phyloP scores from a whole-genome alignment of 2,329 filamentous ascomycete species.

The Nemania sp. region DNA sequence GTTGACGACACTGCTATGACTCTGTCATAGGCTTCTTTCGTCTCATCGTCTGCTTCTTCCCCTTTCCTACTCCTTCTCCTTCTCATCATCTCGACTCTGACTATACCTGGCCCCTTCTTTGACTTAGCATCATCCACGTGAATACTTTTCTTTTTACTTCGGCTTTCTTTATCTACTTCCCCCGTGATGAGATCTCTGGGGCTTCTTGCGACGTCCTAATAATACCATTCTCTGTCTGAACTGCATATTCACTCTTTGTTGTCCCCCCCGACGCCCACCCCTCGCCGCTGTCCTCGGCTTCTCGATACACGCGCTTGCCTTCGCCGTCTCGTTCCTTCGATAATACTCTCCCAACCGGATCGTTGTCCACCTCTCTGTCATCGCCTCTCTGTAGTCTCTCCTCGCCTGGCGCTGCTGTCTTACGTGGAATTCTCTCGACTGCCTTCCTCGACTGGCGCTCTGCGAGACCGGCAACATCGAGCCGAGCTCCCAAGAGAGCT shows the following conservation, averaged over 20 bases:
- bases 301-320: slow-evolving; percentile 24
- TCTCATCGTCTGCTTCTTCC: background rate
- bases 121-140: slow-evolving; percentile 23
- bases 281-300: slow-evolving; percentile 17
- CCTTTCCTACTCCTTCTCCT: background rate
- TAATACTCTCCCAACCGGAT: slow-evolving; percentile 3
- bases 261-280: background rate
- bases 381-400: background rate
- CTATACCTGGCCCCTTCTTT: slow-evolving; percentile 13
- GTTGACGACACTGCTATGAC: slow-evolving; percentile 26
- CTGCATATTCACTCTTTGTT: slow-evolving; percentile 31
- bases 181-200: slow-evolving; percentile 4
- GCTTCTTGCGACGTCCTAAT: slow-evolving; percentile 29
- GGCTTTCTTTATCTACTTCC: slow-evolving; percentile 19
- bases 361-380: no score
- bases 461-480: slow-evolving; percentile 20
- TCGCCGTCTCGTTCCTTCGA: slow-evolving; percentile 17
- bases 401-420: slow-evolving; percentile 3
- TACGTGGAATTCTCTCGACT: background rate
- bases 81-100: slow-evolving; percentile 13
- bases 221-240: slow-evolving; percentile 34
- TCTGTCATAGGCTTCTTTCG: slow-evolving; percentile 19
- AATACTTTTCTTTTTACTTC: slow-evolving; percentile 17
- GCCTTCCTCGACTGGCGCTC: slow-evolving; percentile 9
- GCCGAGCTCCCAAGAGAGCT: slow-evolving; percentile 38